A percentile compares a stretch with the other conserved stretches of the same genome.
phyloP scores from a whole-genome alignment of 225 moss, liverwort and hornwort species.

The Physcomitrellopsis africana region DNA sequence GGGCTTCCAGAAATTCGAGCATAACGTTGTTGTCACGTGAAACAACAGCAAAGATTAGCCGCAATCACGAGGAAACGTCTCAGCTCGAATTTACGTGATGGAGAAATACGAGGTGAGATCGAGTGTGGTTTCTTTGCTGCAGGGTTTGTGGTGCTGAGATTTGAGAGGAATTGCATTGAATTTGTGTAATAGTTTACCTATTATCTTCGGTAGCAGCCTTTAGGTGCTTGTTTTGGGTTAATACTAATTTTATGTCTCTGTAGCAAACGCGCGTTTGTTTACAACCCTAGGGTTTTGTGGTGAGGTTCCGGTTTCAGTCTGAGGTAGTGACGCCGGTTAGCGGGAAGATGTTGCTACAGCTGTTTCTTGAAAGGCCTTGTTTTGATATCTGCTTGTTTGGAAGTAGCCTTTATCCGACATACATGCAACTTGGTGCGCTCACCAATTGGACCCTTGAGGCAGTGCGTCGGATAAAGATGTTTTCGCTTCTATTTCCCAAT shows the following conservation, averaged over 20 bases:
- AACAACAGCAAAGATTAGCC: neutral
- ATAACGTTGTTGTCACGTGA: neutral
- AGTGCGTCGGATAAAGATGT: neutral
- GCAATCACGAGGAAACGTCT: neutral
- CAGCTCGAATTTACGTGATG: constrained; percentile 21
- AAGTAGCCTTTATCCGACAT: neutral
- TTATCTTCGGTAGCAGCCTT: neutral
- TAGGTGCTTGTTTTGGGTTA: neutral
- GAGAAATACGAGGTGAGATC: constrained; percentile 47
- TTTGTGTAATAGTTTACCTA: neutral
- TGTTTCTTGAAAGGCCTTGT: neutral
- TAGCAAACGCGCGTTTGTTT: neutral
- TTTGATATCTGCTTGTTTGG: neutral
- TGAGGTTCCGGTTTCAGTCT: neutral
- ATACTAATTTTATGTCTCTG: neutral
- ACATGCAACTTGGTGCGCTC: neutral
- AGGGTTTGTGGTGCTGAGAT: neutral
- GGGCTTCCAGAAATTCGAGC: neutral
- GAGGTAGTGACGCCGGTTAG: neutral
- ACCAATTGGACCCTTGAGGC: neutral
- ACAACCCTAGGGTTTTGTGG: neutral
- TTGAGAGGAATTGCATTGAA: neutral
- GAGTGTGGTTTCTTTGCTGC: neutral
- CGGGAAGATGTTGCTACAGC: neutral
- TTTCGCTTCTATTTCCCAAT: neutral